Evolutionary conservation across 257 asterid species (phyloP).

Genomic region (Coffea eugenioides): DNA sequence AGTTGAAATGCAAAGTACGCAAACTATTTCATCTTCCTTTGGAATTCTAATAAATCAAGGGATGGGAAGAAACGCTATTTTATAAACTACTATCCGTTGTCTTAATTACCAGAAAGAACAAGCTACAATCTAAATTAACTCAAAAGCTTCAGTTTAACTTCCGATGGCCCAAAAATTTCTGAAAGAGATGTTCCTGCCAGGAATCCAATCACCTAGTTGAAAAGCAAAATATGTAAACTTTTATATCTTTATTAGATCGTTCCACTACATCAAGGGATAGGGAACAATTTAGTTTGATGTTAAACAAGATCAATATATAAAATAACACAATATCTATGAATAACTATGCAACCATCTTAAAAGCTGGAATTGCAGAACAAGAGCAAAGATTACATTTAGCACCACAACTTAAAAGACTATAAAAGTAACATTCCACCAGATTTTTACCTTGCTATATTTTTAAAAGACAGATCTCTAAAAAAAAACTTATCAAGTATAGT

Average conservation of each 20-base stretch:
- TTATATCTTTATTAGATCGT: not conserved
- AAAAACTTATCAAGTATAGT: not conserved
- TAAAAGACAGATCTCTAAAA: not conserved
- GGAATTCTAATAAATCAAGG: not conserved
- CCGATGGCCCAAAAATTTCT: not conserved
- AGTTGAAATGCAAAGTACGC: not conserved
- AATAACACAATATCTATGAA: not conserved
- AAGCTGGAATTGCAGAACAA: not conserved
- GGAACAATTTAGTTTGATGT: not conserved
- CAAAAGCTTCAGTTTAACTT: not conserved
- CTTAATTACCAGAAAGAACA: not conserved
- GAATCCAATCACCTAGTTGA: not conserved
- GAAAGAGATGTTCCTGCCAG: not conserved
- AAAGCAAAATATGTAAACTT: not conserved
- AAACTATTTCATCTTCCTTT: not conserved
- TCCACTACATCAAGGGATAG: not conserved
- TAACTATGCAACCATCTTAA: not conserved
- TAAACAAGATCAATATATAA: not conserved
- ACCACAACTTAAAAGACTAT: not conserved
- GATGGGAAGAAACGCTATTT: not conserved
- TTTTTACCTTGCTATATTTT: not conserved
- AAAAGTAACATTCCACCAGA: slow-evolving; percentile 5
- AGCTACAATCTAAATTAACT: not conserved
- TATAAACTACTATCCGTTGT: not conserved
- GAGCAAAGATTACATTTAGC: not conserved